A percentile compares a stretch with the other conserved stretches of the same genome.
Conservation (phyloP, 768 basidiomycete genomes). For the Porphyrellus cyaneotinctus region DNA sequence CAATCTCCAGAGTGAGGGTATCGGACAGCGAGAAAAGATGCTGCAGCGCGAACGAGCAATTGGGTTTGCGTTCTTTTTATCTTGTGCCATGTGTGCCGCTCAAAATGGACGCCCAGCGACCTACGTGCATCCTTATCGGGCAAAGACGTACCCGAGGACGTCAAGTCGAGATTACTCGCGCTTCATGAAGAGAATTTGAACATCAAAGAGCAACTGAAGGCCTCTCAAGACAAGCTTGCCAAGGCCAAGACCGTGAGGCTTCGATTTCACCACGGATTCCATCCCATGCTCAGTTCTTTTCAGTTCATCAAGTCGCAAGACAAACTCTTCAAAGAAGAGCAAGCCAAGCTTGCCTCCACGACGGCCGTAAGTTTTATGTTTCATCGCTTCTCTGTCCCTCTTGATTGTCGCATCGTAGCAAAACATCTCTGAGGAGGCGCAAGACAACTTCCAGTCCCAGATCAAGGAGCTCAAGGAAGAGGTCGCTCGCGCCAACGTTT, state of each 20-base stretch:
- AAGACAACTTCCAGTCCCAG: conserved; percentile 59
- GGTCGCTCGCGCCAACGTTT: conserved; percentile 52
- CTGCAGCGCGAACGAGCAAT: conserved; percentile 83
- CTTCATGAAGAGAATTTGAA: conserved; percentile 75
- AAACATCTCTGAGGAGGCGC: conserved; percentile 68
- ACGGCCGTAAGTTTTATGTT: conserved; percentile 41
- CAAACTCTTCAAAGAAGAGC: conserved; percentile 80
- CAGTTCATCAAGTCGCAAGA: conserved; percentile 94
- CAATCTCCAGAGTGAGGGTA: conserved; percentile 84
- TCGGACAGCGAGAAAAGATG: conserved; percentile 83
- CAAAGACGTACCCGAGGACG: conserved; percentile 77
- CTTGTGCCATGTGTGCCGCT: neutral
- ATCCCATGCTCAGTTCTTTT: neutral
- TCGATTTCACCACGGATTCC: neutral
- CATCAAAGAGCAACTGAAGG: conserved; percentile 69
- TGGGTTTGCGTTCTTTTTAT: conserved; percentile 46
- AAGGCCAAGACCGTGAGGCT: conserved; percentile 69
- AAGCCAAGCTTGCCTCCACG: conserved; percentile 50
- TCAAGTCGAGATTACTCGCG: conserved; percentile 67
- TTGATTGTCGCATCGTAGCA: conserved; percentile 20
- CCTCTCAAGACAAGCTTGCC: conserved; percentile 66
- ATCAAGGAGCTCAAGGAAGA: conserved; percentile 67
- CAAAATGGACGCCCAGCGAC: conserved; percentile 46
- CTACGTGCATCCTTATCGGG: conserved; percentile 73
- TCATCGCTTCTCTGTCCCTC: conserved; percentile 1